phyloP scores from a whole-genome alignment of 2,329 filamentous ascomycete genomes.

The Neonectria punicea region DNA sequence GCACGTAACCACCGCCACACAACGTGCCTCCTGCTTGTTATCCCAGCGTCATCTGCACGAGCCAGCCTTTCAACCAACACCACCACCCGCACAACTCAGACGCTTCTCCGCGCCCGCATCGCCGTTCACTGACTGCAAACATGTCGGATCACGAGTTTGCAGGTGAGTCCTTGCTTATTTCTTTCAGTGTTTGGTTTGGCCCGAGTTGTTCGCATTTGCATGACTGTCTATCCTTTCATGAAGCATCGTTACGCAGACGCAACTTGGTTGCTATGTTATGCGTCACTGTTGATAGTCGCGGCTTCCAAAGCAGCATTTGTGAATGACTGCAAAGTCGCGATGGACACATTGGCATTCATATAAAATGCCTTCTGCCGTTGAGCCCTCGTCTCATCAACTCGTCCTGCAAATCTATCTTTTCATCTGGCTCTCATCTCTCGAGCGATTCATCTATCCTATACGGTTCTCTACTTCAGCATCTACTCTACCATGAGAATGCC shows the following conservation, averaged over 20 bases:
- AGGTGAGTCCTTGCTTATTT: constrained; percentile 56
- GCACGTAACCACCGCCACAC: constrained; percentile 11
- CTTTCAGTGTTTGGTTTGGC: constrained; percentile 18
- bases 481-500: constrained; percentile 28
- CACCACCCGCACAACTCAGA: constrained; percentile 11
- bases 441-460: not conserved
- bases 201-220: constrained; percentile 2
- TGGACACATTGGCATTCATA: not conserved
- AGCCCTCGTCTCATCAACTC: constrained; percentile 11
- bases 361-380: not conserved
- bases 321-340: not conserved
- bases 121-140: constrained; percentile 30
- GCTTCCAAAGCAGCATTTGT: not conserved
- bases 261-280: constrained; percentile 16
- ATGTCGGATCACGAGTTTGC: constrained; percentile 77
- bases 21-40: not conserved
- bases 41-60: not conserved
- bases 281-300: constrained; percentile 22
- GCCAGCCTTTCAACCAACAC: constrained; percentile 3
- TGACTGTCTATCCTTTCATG: constrained; percentile 9
- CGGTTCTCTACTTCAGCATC: not conserved
- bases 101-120: not conserved
- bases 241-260: constrained; percentile 11
- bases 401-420: constrained; percentile 19
- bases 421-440: constrained; percentile 16